A percentile compares a stretch with the other conserved stretches of the same genome.
phyloP scores from a whole-genome alignment of 2,329 filamentous ascomycete species.

The Epichloe elymi region DNA sequence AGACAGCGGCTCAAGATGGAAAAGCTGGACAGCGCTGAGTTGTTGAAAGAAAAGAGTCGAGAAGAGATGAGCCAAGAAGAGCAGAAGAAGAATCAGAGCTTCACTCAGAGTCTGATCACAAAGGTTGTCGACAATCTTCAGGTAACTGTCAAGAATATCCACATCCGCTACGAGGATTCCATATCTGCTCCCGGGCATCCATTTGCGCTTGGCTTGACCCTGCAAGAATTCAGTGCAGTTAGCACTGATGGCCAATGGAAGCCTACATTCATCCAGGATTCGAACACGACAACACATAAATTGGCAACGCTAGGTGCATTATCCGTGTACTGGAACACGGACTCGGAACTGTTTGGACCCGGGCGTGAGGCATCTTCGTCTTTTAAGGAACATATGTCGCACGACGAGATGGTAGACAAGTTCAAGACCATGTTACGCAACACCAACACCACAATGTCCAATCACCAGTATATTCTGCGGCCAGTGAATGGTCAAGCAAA shows the following conservation, averaged over 20 bases:
- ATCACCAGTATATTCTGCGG: constrained; percentile 88
- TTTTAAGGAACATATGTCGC: constrained; percentile 46
- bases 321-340: constrained; percentile 97
- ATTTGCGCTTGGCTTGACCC: constrained; percentile 80
- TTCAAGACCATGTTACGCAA: constrained; percentile 73
- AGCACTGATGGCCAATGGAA: constrained; percentile 93
- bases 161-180: constrained; percentile 95
- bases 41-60: constrained; percentile 82
- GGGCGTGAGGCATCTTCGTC: constrained; percentile 50
- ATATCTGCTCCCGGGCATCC: constrained; percentile 91
- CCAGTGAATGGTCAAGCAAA: constrained; percentile 93
- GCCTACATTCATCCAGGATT: constrained; percentile 88
- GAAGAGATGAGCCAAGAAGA: constrained; percentile 92
- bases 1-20: constrained; percentile 95
- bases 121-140: constrained; percentile 98
- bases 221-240: constrained; percentile 93
- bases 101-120: constrained; percentile 85
- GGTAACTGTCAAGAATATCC: constrained; percentile 95
- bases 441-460: constrained; percentile 39
- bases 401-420: constrained; percentile 63
- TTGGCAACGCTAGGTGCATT: constrained; percentile 80
- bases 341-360: constrained; percentile 69
- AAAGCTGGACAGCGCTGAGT: constrained; percentile 89
- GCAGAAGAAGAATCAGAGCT: constrained; percentile 94
- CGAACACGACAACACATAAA: constrained; percentile 75